Evolutionary conservation across 495 filamentous ascomycete genomes (phyloP), one percentile per base, ranked within the genome.

Genomic region (Trichoderma erinaceum): DNA sequence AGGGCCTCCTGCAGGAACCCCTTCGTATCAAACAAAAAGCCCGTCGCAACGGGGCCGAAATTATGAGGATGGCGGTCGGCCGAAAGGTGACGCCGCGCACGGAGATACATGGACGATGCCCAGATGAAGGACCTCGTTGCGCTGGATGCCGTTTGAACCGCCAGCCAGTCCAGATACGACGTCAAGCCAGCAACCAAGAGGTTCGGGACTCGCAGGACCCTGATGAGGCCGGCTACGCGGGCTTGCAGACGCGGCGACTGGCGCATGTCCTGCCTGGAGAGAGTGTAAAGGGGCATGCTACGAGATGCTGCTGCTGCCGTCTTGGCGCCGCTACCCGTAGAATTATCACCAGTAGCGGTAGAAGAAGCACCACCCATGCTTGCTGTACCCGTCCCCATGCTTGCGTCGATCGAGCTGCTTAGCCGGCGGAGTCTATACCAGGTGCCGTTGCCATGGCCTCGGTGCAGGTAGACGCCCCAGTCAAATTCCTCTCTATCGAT

Each of bases 401-500:
- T n/a, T 3, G 50, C 8, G 50, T 56, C 21, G n/a, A 25, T 56
- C 50, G 50, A 21, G 50, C 50, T 56, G 50, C 50, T 56, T 43
- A 41, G 15, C 38, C 64, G 13, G 64, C 41, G 32, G 35, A 66
- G 64, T 27, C 32, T 23, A 25, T 66, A 66, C 64, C 32, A 46
- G 11, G 46, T 63, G n/a, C 66, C 66, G n/a, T 18, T n/a, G 23
- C 44, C 23, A 41, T 38, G 18, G 35, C 23, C 56, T 23, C n/a
- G 16, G 38, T 50, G 66, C 32, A 46, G 63, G 52, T 68, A 68
- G 35, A 68, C 41, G 50, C 52, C 66, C 66, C 56, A 68, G 66
- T 43, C 29, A n/a, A 68, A 63, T 58, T 68, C 52, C 38, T 68
- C 52, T 56, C 41, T 50, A 25, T 32, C 48, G 48, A 21, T 11